Percentiles rank a stretch among this genome's conserved stretches.
Conservation (phyloP, 116 monocot genomes). For the Phalaenopsis hybrid region DNA sequence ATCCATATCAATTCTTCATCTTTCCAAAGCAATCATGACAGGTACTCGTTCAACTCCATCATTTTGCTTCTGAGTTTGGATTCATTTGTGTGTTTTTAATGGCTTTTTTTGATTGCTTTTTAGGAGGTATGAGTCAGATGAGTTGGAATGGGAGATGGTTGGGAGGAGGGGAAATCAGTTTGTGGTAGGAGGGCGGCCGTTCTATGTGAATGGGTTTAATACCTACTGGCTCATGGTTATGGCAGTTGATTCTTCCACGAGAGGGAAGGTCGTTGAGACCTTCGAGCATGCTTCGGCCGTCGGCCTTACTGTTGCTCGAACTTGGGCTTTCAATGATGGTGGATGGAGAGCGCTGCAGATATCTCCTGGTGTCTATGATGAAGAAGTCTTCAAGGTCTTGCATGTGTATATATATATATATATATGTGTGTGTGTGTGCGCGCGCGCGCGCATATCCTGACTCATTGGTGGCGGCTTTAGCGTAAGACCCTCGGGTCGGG, state of each 20-base stretch:
- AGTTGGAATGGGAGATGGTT: conserved; percentile 38
- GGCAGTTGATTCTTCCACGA: conserved; percentile 55
- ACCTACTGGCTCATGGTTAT: conserved; percentile 89
- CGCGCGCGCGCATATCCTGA: too few relatives aligned
- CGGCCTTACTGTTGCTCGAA: conserved; percentile 76
- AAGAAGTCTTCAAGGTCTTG: conserved; percentile 74
- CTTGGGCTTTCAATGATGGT: conserved; percentile 94
- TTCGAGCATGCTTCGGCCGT: conserved; percentile 50
- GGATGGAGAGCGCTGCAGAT: conserved; percentile 80
- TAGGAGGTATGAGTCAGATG: background rate
- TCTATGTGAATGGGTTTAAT: conserved; percentile 80
- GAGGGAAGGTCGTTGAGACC: conserved; percentile 50
- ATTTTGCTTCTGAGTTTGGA: background rate
- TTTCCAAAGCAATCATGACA: background rate
- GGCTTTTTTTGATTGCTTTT: background rate
- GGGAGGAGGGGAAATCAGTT: conserved; percentile 57
- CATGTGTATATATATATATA: too few relatives aligned
- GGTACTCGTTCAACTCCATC: background rate
- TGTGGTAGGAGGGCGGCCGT: conserved; percentile 31
- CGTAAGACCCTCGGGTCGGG: too few relatives aligned
- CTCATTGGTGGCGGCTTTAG: too few relatives aligned
- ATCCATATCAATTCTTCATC: too few relatives aligned
- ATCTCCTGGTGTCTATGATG: conserved; percentile 69
- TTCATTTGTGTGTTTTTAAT: background rate
- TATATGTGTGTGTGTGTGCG: too few relatives aligned